phyloP scores from a whole-genome alignment of 2,329 filamentous ascomycete species.

The Seiridium cupressi region DNA sequence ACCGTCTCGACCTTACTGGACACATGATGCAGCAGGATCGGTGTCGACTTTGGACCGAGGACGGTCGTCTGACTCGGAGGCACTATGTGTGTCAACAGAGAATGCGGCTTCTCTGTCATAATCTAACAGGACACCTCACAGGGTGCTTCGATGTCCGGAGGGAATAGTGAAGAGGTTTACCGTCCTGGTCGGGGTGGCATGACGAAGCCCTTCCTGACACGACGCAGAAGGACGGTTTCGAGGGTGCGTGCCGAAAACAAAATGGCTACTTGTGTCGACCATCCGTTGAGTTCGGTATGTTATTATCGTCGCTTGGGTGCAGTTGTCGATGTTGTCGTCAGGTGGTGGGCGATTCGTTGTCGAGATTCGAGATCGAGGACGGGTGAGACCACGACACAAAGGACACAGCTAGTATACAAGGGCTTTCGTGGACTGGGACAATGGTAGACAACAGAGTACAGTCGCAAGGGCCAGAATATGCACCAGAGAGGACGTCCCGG shows the following conservation, averaged over 20 bases:
- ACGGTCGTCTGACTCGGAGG: constrained; percentile 49
- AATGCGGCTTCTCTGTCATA: constrained; percentile 60
- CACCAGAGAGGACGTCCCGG: constrained; percentile 14
- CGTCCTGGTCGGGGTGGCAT: constrained; percentile 55
- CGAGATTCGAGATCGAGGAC: constrained; percentile 8
- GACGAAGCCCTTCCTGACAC: constrained; percentile 47
- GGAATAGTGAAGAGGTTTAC: constrained; percentile 37
- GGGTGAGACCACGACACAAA: constrained; percentile 21
- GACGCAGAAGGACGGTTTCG: constrained; percentile 15
- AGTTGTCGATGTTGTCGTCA: not conserved
- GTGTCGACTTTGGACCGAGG: constrained; percentile 36
- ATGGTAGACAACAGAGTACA: constrained; percentile 12
- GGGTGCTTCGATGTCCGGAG: constrained; percentile 16
- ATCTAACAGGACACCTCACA: constrained; percentile 48
- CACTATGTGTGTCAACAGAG: constrained; percentile 54
- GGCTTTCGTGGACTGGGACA: constrained; percentile 16
- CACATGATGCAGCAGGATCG: constrained; percentile 38
- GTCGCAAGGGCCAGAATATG: constrained; percentile 13
- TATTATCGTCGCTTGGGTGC: not conserved
- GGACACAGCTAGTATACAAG: constrained; percentile 24
- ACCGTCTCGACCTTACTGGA: constrained; percentile 53
- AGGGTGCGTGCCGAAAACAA: not conserved
- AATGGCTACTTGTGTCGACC: not conserved
- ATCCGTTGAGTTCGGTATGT: not conserved
- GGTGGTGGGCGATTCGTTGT: not conserved